phyloP scores from a whole-genome alignment of 2,329 filamentous ascomycete species.

The Alternaria arbusti region DNA sequence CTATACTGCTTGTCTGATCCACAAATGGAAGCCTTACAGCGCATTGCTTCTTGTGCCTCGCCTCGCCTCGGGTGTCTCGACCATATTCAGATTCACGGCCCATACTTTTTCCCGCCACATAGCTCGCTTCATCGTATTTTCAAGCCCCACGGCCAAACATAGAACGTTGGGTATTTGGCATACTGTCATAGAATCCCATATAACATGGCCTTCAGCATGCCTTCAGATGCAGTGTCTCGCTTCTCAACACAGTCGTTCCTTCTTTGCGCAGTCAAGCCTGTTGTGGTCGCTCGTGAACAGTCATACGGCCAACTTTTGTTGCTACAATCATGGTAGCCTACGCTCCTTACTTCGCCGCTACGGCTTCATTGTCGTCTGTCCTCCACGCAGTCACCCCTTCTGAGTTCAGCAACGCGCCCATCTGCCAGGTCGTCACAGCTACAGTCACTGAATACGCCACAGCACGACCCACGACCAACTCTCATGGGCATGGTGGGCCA shows the following conservation, averaged over 20 bases:
- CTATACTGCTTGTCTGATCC: not conserved
- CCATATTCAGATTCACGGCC: slow-evolving; percentile 1
- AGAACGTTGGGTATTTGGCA: slow-evolving; percentile 8
- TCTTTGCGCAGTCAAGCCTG: slow-evolving; percentile 10
- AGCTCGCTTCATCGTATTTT: slow-evolving; percentile 5
- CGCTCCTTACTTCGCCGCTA: slow-evolving; percentile 34
- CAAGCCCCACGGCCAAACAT: slow-evolving; percentile 8
- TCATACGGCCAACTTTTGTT: slow-evolving; percentile 6
- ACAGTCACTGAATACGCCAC: slow-evolving; percentile 25
- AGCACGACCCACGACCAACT: slow-evolving; percentile 21
- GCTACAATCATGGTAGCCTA: slow-evolving; percentile 33
- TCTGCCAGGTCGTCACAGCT: slow-evolving; percentile 18
- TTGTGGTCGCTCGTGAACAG: slow-evolving; percentile 4
- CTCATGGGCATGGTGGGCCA: slow-evolving; percentile 37
- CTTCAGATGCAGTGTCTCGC: not conserved
- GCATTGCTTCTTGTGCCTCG: not conserved
- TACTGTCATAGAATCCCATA: slow-evolving; percentile 8
- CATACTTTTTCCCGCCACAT: slow-evolving; percentile 1
- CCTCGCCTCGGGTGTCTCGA: not conserved
- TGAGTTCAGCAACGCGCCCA: slow-evolving; percentile 10
- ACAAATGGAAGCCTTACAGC: not conserved
- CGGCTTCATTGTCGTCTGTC: slow-evolving; percentile 30
- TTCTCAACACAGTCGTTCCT: slow-evolving; percentile 18
- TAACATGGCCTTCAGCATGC: slow-evolving; percentile 8
- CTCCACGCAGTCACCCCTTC: slow-evolving; percentile 15